Evolutionary conservation across 257 asterid species (phyloP).

Genomic region (Nicotiana sylvestris): DNA sequence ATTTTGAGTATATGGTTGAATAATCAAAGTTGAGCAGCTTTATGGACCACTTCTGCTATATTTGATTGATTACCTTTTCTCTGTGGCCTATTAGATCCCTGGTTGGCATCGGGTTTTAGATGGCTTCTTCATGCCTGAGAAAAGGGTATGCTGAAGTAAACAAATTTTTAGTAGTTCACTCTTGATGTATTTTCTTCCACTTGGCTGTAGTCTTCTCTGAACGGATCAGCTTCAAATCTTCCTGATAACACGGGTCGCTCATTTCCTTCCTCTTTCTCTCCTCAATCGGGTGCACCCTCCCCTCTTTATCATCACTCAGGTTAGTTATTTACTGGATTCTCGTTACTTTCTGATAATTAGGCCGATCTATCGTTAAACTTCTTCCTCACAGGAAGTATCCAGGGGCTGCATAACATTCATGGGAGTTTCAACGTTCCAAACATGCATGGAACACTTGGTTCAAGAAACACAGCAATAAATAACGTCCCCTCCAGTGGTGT

Average conservation of each 20-base stretch:
- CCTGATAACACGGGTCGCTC: constrained; percentile 62
- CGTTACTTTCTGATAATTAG: constrained; percentile 4
- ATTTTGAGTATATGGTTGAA: constrained; percentile 2
- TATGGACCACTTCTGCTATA: background rate
- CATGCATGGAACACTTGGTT: constrained; percentile 55
- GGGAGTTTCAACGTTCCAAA: constrained; percentile 67
- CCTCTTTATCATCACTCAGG: constrained; percentile 70
- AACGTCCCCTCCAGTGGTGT: constrained; percentile 60
- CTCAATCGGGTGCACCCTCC: constrained; percentile 70
- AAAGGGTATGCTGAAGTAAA: background rate
- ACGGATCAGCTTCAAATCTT: constrained; percentile 71
- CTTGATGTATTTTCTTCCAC: background rate
- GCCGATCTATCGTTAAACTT: constrained; percentile 19
- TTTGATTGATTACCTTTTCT: constrained; percentile 6
- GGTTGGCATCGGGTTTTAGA: background rate
- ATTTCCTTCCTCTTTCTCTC: constrained; percentile 55
- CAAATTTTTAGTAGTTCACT: background rate
- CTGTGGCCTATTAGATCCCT: background rate
- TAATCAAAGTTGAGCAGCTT: background rate
- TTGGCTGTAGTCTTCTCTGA: constrained; percentile 58
- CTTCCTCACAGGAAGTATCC: constrained; percentile 44
- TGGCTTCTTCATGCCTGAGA: background rate
- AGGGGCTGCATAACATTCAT: constrained; percentile 74
- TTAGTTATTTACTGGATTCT: constrained; percentile 20
- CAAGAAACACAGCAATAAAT: constrained; percentile 64